Conservation (phyloP, 2,329 filamentous ascomycete species). For the Aphanoascus verrucosus region DNA sequence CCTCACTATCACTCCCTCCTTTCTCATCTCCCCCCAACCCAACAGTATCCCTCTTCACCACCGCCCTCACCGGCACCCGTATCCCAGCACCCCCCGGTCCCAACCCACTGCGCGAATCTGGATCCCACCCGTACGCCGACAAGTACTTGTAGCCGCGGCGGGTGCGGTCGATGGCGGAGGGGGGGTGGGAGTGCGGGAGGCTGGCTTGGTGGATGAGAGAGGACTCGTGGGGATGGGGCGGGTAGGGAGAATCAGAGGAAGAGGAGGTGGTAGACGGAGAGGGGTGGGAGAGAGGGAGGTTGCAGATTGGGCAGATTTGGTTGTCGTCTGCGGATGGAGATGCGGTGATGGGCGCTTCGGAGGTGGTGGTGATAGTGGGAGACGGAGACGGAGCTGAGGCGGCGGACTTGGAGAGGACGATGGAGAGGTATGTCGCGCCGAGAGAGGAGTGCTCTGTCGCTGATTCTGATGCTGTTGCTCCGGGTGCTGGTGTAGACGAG, state of each 20-base stretch:
- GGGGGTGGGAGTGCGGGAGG: slow-evolving; percentile 46
- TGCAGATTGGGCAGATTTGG: slow-evolving; percentile 48
- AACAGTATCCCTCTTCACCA: slow-evolving; percentile 60
- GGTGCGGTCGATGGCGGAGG: slow-evolving; percentile 48
- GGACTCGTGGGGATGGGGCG: slow-evolving; percentile 40
- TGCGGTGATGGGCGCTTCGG: background rate
- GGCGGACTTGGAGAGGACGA: slow-evolving; percentile 30
- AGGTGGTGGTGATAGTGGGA: background rate
- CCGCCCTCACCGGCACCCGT: slow-evolving; percentile 61
- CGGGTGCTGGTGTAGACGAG: slow-evolving; percentile 16
- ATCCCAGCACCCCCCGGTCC: slow-evolving; percentile 61
- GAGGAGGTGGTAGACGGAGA: slow-evolving; percentile 16
- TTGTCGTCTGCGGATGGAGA: background rate
- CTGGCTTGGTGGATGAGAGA: slow-evolving; percentile 48
- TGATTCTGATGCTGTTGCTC: background rate
- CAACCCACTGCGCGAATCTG: slow-evolving; percentile 55
- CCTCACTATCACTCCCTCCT: slow-evolving; percentile 22
- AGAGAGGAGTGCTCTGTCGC: slow-evolving; percentile 22
- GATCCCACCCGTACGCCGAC: slow-evolving; percentile 49
- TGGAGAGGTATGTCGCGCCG: slow-evolving; percentile 38
- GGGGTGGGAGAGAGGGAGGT: slow-evolving; percentile 36
- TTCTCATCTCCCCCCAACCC: slow-evolving; percentile 52
- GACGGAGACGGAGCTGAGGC: background rate
- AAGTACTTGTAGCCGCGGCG: slow-evolving; percentile 47
- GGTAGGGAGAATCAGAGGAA: slow-evolving; percentile 18